Percentiles rank a stretch among this genome's conserved stretches.
These are phyloP conservation scores for Chlamydomonas asymmetrica DNA, from an alignment of 139 green algal species.

Conservation along the genomic window DNA sequence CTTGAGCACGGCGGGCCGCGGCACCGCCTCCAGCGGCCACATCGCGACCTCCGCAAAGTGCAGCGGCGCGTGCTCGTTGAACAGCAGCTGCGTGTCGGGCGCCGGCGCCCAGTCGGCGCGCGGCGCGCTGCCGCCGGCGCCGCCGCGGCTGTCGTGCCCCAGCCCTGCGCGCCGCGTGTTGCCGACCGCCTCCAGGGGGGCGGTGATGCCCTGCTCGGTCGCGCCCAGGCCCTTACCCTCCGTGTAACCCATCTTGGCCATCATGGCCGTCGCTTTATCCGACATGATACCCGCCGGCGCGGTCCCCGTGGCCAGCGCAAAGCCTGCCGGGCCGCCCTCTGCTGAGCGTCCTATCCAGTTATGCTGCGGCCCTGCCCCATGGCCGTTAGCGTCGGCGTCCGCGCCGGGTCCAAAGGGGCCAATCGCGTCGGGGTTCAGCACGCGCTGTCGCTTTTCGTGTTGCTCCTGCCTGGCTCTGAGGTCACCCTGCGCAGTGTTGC, in stretches of 20 bases:
- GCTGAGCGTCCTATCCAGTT: too few relatives aligned
- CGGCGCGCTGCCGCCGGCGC: not conserved
- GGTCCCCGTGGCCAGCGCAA: not conserved
- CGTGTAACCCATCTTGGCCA: slow-evolving; percentile 39
- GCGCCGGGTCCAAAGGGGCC: too few relatives aligned
- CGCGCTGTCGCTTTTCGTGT: not conserved
- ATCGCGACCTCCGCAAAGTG: not conserved
- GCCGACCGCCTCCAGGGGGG: slow-evolving; percentile 6
- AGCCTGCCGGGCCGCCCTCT: not conserved
- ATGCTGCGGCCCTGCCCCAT: too few relatives aligned
- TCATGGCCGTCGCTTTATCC: slow-evolving; percentile 13
- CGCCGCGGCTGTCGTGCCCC: not conserved
- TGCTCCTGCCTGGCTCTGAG: too few relatives aligned
- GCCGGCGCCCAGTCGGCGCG: slow-evolving; percentile 7
- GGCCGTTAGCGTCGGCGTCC: too few relatives aligned
- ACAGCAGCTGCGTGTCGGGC: slow-evolving; percentile 23
- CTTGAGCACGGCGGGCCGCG: slow-evolving; percentile 4
- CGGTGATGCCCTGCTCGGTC: slow-evolving; percentile 23
- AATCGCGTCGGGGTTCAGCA: too few relatives aligned
- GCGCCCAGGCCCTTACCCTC: slow-evolving; percentile 34
- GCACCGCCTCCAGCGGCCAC: not conserved
- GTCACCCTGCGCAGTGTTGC: too few relatives aligned
- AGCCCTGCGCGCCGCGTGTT: slow-evolving; percentile 12
- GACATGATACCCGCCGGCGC: slow-evolving; percentile 2
- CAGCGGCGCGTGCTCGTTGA: slow-evolving; percentile 1